These are phyloP conservation scores for Boletus sp. DNA, from an alignment of 768 basidiomycete species.

Conservation along the genomic window DNA sequence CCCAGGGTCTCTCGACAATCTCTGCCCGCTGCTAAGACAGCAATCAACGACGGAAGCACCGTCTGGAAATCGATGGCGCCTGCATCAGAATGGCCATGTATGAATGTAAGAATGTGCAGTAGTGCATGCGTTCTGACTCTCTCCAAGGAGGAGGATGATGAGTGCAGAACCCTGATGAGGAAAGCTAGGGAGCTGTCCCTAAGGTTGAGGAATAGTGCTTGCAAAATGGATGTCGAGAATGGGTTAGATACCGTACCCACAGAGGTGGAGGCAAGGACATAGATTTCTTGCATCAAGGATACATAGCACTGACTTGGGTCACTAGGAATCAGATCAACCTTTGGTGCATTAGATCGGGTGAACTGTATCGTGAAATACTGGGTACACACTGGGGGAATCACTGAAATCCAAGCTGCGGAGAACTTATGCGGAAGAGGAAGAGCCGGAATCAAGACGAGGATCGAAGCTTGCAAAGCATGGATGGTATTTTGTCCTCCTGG, in stretches of 20 bases:
- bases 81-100: conserved; percentile 64
- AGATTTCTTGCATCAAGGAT: conserved; percentile 59
- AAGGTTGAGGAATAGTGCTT: conserved; percentile 63
- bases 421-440: conserved; percentile 44
- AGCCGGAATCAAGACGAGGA: conserved; percentile 50
- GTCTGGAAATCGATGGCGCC: conserved; percentile 76
- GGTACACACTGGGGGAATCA: neutral
- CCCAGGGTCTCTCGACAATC: too few species aligned
- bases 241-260: conserved; percentile 37
- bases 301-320: conserved; percentile 45
- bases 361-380: neutral
- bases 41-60: conserved; percentile 66
- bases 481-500: conserved; percentile 57
- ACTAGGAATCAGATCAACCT: conserved; percentile 5
- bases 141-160: conserved; percentile 26
- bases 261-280: conserved; percentile 63
- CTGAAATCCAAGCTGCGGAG: conserved; percentile 48
- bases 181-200: conserved; percentile 75
- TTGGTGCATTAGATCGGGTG: conserved; percentile 10
- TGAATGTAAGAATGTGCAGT: conserved; percentile 76
- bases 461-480: conserved; percentile 55
- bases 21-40: too few species aligned
- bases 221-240: conserved; percentile 58
- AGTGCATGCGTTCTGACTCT: conserved; percentile 56
- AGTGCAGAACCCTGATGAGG: conserved; percentile 69